Percentiles rank a stretch among this genome's conserved stretches.
These are phyloP conservation scores for Pythium brachiatum DNA, from an alignment of 352 stramenopile species.

Conservation along the genomic window DNA sequence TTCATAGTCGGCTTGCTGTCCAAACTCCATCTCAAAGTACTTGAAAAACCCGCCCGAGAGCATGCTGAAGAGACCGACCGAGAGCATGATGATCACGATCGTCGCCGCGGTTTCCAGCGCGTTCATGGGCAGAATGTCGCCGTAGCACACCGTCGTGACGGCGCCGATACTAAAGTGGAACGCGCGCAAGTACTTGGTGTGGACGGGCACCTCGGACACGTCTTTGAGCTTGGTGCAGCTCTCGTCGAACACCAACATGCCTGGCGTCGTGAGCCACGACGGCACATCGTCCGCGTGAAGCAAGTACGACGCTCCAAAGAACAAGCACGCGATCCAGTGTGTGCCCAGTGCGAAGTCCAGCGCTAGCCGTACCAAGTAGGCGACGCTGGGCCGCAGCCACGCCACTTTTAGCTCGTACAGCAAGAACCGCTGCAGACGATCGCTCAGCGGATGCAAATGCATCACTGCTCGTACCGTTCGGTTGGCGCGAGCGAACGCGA, in stretches of 20 bases:
- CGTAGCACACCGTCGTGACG: slow-evolving; percentile 41
- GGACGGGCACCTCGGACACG: slow-evolving; percentile 24
- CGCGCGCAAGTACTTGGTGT: slow-evolving; percentile 29
- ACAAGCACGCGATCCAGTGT: slow-evolving; percentile 31
- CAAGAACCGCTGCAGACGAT: slow-evolving; percentile 48
- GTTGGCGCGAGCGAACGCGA: slow-evolving; percentile 50
- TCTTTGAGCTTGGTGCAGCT: slow-evolving; percentile 18
- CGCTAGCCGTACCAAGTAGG: slow-evolving; percentile 44
- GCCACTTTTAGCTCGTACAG: slow-evolving; percentile 49
- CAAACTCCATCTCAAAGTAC: slow-evolving; percentile 46
- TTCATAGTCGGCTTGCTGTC: slow-evolving; percentile 44
- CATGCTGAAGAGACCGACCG: slow-evolving; percentile 39
- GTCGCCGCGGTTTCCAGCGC: slow-evolving; percentile 31
- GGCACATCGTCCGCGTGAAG: slow-evolving; percentile 22
- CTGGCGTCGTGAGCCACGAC: slow-evolving; percentile 56
- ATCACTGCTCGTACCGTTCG: slow-evolving; percentile 43
- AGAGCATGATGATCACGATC: slow-evolving; percentile 39
- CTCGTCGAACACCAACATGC: slow-evolving; percentile 33
- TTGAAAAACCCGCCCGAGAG: slow-evolving; percentile 46
- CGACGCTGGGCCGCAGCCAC: slow-evolving; percentile 20
- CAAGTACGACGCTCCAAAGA: slow-evolving; percentile 54
- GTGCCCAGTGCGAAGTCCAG: slow-evolving; percentile 28
- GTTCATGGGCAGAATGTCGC: slow-evolving; percentile 39
- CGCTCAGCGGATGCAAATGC: slow-evolving; percentile 43
- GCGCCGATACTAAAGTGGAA: slow-evolving; percentile 42